phyloP scores from a whole-genome alignment of 2,329 filamentous ascomycete genomes.

The Colletotrichum plurivorum region DNA sequence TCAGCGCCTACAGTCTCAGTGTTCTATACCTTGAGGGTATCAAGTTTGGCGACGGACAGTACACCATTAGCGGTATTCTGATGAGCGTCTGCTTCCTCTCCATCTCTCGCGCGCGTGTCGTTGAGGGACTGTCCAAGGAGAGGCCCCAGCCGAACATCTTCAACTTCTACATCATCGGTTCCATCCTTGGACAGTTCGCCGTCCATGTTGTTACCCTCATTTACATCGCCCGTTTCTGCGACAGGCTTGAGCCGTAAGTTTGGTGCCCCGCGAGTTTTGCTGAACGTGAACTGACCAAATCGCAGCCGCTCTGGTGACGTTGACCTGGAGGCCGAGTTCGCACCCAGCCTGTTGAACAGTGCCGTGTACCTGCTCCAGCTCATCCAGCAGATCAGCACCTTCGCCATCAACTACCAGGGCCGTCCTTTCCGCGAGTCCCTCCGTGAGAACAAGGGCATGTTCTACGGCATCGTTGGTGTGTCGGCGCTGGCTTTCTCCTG shows the following conservation, averaged over 20 bases:
- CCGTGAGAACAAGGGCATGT: slow-evolving; percentile 97
- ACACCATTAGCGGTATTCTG: slow-evolving; percentile 98
- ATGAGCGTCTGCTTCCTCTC: slow-evolving; percentile 99
- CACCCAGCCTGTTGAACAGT: slow-evolving; percentile 93
- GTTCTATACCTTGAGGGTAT: slow-evolving; percentile 98
- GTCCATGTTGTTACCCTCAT: slow-evolving; percentile 95
- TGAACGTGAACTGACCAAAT: slow-evolving; percentile 46
- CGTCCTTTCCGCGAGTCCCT: slow-evolving; percentile 97
- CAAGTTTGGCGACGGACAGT: slow-evolving; percentile 98
- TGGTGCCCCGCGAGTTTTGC: not conserved
- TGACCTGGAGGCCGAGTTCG: slow-evolving; percentile 95
- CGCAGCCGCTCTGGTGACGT: slow-evolving; percentile 70
- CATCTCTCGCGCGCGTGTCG: slow-evolving; percentile 96
- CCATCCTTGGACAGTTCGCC: slow-evolving; percentile 96
- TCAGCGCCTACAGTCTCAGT: slow-evolving; percentile 96
- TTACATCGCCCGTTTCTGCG: slow-evolving; percentile 92
- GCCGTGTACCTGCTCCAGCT: slow-evolving; percentile 97
- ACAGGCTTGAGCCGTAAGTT: slow-evolving; percentile 85
- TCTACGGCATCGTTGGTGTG: slow-evolving; percentile 93
- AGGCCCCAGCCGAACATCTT: slow-evolving; percentile 99
- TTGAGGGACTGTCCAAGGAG: slow-evolving; percentile 96
- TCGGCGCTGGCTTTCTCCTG: slow-evolving; percentile 93
- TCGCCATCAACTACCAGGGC: slow-evolving; percentile 99
- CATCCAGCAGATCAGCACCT: slow-evolving; percentile 99
- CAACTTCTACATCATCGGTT: slow-evolving; percentile 98